These are phyloP conservation scores for Sclerotinia trifoliorum DNA, from an alignment of 2,329 filamentous ascomycete genomes.

Conservation along the genomic window DNA sequence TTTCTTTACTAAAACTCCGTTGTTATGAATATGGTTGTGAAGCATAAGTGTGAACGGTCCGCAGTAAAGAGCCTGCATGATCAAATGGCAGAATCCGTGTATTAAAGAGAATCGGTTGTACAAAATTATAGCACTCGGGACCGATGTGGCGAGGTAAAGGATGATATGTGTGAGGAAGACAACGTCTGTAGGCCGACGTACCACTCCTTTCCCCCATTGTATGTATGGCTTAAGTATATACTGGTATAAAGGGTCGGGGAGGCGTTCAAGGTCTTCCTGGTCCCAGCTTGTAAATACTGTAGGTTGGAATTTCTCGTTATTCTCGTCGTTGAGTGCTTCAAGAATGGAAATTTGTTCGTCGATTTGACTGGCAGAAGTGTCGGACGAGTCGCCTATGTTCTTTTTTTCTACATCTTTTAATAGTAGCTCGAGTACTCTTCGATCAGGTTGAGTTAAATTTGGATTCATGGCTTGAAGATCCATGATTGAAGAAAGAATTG, in stretches of 20 bases:
- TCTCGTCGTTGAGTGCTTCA: constrained; percentile 24
- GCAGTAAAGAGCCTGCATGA: constrained; percentile 66
- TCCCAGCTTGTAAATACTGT: constrained; percentile 33
- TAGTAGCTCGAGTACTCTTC: constrained; percentile 22
- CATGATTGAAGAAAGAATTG: constrained; percentile 16
- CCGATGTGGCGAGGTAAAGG: constrained; percentile 66
- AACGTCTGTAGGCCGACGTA: constrained; percentile 55
- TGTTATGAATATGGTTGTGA: constrained; percentile 81
- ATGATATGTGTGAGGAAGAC: constrained; percentile 76
- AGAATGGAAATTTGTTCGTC: constrained; percentile 18
- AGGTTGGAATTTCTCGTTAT: constrained; percentile 29
- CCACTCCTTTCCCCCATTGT: constrained; percentile 30
- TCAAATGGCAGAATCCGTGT: constrained; percentile 64
- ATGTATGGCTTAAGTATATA: constrained; percentile 27
- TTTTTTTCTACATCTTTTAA: constrained; percentile 14
- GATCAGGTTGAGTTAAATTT: constrained; percentile 17
- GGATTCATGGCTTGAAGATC: constrained; percentile 21
- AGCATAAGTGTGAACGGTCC: constrained; percentile 78
- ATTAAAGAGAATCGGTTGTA: constrained; percentile 65
- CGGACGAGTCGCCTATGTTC: background rate
- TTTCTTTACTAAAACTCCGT: constrained; percentile 61
- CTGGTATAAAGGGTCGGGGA: constrained; percentile 24
- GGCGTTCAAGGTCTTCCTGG: constrained; percentile 26
- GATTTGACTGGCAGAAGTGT: background rate
- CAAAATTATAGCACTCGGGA: constrained; percentile 66